Evolutionary conservation across 495 filamentous ascomycete species (phyloP), one percentile per base, ranked within the genome.

Genomic region (Endocarpon pusillum): DNA sequence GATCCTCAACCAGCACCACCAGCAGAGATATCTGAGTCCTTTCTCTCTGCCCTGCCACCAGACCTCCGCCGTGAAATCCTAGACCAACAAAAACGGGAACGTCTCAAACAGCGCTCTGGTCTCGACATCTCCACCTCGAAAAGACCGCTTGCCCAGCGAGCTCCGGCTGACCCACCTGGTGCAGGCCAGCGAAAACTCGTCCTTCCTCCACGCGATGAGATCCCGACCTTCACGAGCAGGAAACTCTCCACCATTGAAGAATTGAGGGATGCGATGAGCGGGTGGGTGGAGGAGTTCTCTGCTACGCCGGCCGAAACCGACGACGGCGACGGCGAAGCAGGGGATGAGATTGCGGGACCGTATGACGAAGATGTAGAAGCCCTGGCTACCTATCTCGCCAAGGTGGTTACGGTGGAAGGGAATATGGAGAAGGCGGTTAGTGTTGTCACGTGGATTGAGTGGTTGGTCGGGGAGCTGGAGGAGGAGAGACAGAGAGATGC

Each of bases 41-140:
- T 89, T 53, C 71, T 94, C 21, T 71, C 76, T 9, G 83, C 82
- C 15, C 58, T 94, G 0, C 85, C 85, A 0, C 74, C 79, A 35
- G 80, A 92, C 33, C 67, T 94, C 32, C 72, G 81, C 21, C 53
- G 52, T 15, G 85, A 94, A 57, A 64, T 94, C 10, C 49, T 92
- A 6, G 72, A 65, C 4, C 75, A 93, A 43, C 73, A 81, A 37
- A 62, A 64, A 8, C 71, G 71, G 11, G 54, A 62, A 0, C 69
- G 64, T 7, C 57, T 73, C 8, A 48, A 62, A 16, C 62, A 63
- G 23, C 55, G 50, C 3, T 43, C 58, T 11, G 57, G 49, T 18
- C 43, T 64, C 19, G 42, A 53, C 42, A 29, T 48, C 36, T 19
- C 41, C 38, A 19, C 42, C 1, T 32, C 28, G 34, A 33, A 28